Conservation (phyloP, 169 alveolate genomes). For the Blepharisma undulans region DNA sequence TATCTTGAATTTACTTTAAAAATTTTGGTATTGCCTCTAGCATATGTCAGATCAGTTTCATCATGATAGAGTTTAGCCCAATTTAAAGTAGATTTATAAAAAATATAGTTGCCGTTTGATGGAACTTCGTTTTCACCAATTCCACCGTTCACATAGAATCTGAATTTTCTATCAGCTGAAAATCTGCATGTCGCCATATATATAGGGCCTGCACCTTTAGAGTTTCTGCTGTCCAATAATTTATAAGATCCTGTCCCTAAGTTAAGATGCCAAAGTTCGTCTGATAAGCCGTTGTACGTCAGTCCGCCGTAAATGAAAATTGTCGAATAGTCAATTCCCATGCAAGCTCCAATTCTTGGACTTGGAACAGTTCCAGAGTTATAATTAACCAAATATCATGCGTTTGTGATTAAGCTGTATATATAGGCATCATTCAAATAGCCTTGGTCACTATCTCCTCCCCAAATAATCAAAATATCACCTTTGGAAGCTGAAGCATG, state of each 20-base stretch:
- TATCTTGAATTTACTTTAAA: too few species aligned
- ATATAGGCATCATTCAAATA: neutral
- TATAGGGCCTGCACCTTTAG: neutral
- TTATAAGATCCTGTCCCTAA: neutral
- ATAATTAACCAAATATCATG: neutral
- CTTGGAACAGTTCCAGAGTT: neutral
- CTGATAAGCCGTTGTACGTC: neutral
- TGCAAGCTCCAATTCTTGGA: neutral
- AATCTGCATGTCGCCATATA: neutral
- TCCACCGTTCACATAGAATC: neutral
- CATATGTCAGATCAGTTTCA: neutral
- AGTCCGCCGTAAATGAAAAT: neutral
- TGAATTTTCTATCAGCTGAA: neutral
- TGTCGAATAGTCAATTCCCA: neutral
- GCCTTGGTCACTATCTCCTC: conserved; percentile 54
- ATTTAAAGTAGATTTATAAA: neutral
- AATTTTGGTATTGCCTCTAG: too few species aligned
- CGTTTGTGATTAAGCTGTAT: neutral
- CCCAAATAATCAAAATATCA: conserved; percentile 72
- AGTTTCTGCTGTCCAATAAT: neutral
- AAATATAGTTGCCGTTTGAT: neutral
- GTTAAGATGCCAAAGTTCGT: neutral
- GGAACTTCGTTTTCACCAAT: neutral
- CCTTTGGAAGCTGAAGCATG: conserved; percentile 80
- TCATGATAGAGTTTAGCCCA: neutral